These are phyloP conservation scores for Isabelozyma pseudorhagii DNA, from an alignment of 805 yeast genomes.

Conservation along the genomic window DNA sequence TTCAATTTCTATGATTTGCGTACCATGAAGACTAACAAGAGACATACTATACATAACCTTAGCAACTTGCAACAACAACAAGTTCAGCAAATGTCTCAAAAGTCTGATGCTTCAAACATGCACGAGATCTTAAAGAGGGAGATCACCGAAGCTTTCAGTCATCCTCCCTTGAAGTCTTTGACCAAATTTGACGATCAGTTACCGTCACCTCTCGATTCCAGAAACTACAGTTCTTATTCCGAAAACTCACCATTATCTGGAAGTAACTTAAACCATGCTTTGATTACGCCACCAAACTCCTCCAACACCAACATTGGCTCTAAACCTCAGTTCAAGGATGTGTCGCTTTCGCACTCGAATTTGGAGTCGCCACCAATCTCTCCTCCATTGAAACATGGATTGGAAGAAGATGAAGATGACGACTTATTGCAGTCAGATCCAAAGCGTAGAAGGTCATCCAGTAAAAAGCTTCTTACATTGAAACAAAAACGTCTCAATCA, in stretches of 20 bases:
- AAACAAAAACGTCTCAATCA: slow-evolving; percentile 43
- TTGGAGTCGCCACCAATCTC: slow-evolving; percentile 2
- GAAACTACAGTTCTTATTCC: slow-evolving; percentile 17
- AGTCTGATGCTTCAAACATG: not conserved
- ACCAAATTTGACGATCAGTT: slow-evolving; percentile 17
- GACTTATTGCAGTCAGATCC: slow-evolving; percentile 5
- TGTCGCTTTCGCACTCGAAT: not conserved
- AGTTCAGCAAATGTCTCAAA: not conserved
- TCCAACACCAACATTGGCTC: not conserved
- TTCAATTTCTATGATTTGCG: slow-evolving; percentile 22
- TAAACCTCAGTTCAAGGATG: not conserved
- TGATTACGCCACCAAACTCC: not conserved
- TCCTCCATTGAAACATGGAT: slow-evolving; percentile 1
- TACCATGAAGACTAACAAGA: slow-evolving; percentile 21
- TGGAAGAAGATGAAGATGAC: slow-evolving; percentile 10
- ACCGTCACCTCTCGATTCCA: slow-evolving; percentile 33
- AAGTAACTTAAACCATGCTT: not conserved
- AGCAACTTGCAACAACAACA: slow-evolving; percentile 3
- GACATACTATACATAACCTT: not conserved
- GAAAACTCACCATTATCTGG: not conserved
- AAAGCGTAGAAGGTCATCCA: slow-evolving; percentile 25
- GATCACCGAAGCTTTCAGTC: slow-evolving; percentile 30
- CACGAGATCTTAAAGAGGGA: slow-evolving; percentile 22
- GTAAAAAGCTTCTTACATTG: slow-evolving; percentile 34
- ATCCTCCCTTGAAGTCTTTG: slow-evolving; percentile 16